These are phyloP conservation scores for Hericium erinaceus DNA, from an alignment of 768 basidiomycete species.

Conservation along the genomic window DNA sequence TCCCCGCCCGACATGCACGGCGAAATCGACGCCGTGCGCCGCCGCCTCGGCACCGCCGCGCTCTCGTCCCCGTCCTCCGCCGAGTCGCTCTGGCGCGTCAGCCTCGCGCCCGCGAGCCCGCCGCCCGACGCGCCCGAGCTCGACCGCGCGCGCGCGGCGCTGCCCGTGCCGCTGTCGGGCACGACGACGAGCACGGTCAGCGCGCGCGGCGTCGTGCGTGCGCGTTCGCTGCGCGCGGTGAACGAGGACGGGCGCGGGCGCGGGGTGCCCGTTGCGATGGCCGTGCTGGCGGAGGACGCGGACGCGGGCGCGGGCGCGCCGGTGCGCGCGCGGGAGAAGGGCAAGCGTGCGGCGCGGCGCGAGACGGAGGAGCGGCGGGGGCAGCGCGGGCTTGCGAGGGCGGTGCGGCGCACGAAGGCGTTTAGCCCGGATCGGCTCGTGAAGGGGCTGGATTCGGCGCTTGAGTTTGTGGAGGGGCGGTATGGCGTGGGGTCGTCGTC, in stretches of 20 bases:
- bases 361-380: slow-evolving; percentile 1
- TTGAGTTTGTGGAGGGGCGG: slow-evolving; percentile 9
- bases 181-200: slow-evolving; percentile 14
- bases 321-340: background rate
- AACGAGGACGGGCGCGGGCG: slow-evolving; percentile 9
- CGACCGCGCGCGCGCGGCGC: slow-evolving; percentile 1
- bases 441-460: slow-evolving; percentile 8
- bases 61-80: slow-evolving; percentile 2
- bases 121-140: background rate
- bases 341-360: background rate
- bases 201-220: slow-evolving; percentile 11
- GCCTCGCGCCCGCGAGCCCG: background rate
- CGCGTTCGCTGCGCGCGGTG: slow-evolving; percentile 9
- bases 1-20: background rate
- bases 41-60: background rate
- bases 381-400: background rate
- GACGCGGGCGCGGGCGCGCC: background rate
- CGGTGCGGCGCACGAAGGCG: slow-evolving; percentile 1
- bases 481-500: background rate
- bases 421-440: slow-evolving; percentile 11
- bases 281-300: background rate
- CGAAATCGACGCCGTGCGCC: background rate
- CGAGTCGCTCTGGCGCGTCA: background rate
- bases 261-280: slow-evolving; percentile 12
- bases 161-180: slow-evolving; percentile 11